phyloP scores from a whole-genome alignment of 805 yeast genomes.

The Suhomyces xylopsoci region DNA sequence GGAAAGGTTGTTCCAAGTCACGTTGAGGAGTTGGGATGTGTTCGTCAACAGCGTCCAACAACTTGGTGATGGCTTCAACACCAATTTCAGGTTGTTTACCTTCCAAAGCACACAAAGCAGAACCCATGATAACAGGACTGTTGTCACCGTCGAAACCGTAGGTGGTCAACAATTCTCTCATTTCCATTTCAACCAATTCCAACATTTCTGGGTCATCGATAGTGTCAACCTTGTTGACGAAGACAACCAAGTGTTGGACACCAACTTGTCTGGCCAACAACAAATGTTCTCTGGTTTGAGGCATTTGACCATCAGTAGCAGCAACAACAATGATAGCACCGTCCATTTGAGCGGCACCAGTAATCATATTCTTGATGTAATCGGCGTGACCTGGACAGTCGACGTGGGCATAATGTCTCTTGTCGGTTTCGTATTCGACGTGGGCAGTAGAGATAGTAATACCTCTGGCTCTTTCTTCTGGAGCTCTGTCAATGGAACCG shows the following conservation, averaged over 20 bases:
- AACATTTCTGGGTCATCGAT: conserved; percentile 98
- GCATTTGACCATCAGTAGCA: conserved; percentile 99
- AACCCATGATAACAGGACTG: conserved; percentile 97
- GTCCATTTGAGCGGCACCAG: conserved; percentile 99
- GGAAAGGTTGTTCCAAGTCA: conserved; percentile 93
- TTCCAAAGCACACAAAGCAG: conserved; percentile 96
- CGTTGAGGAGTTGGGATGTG: conserved; percentile 95
- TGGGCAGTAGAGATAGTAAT: conserved; percentile 97
- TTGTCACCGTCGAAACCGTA: conserved; percentile 98
- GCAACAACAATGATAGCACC: conserved; percentile 99
- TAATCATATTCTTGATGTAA: conserved; percentile 97
- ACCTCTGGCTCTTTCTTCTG: conserved; percentile 99
- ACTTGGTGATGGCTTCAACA: conserved; percentile 72
- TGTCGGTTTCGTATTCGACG: conserved; percentile 92
- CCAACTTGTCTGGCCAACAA: conserved; percentile 99
- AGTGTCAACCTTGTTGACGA: conserved; percentile 96
- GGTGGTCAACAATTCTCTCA: conserved; percentile 89
- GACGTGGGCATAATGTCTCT: conserved; percentile 95
- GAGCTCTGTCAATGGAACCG: conserved; percentile 91
- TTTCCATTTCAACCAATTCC: conserved; percentile 99
- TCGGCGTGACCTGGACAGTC: conserved; percentile 99
- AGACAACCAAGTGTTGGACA: conserved; percentile 95
- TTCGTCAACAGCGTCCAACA: conserved; percentile 90
- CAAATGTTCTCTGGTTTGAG: conserved; percentile 98
- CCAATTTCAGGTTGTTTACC: conserved; percentile 89